Conservation (phyloP, 202 grass and related monocot species). For the Digitaria exilis region DNA sequence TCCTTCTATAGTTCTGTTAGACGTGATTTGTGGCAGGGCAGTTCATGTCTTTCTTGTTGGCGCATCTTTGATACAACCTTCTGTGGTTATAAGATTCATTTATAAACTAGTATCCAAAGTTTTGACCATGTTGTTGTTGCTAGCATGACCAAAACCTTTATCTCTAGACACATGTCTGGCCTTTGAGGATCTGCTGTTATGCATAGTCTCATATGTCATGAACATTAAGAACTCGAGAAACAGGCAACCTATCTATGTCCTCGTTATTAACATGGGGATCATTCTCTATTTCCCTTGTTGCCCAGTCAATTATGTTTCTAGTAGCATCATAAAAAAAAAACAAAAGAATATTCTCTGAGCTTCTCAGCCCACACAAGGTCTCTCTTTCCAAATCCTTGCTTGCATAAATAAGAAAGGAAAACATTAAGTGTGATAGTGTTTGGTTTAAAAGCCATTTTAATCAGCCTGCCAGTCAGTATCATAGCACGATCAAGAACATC, state of each 20-base stretch:
- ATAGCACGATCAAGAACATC: slow-evolving; percentile 87
- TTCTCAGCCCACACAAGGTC: slow-evolving; percentile 75
- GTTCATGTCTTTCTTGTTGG: slow-evolving; percentile 67
- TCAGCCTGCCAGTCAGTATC: slow-evolving; percentile 75
- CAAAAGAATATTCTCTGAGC: slow-evolving; percentile 64
- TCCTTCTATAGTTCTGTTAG: slow-evolving; percentile 69
- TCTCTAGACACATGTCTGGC: slow-evolving; percentile 33
- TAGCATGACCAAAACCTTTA: slow-evolving; percentile 25
- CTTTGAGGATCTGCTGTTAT: slow-evolving; percentile 42
- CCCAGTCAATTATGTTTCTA: slow-evolving; percentile 83
- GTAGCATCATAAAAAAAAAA: slow-evolving; percentile 94
- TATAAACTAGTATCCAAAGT: slow-evolving; percentile 51
- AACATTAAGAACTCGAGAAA: slow-evolving; percentile 93
- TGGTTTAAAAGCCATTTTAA: slow-evolving; percentile 91
- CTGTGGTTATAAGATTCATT: slow-evolving; percentile 15
- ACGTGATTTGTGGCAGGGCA: slow-evolving; percentile 74
- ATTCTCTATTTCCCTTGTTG: slow-evolving; percentile 55
- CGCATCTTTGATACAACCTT: slow-evolving; percentile 65
- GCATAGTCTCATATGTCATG: slow-evolving; percentile 64
- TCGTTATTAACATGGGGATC: slow-evolving; percentile 31
- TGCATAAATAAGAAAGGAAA: slow-evolving; percentile 91
- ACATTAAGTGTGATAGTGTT: slow-evolving; percentile 83
- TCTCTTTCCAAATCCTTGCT: slow-evolving; percentile 77
- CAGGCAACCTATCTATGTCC: slow-evolving; percentile 59
- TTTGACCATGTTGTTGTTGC: slow-evolving; percentile 5